Base-by-base conservation (phyloP, 495 filamentous ascomycete genomes). In the Evernia prunastri region DNA sequence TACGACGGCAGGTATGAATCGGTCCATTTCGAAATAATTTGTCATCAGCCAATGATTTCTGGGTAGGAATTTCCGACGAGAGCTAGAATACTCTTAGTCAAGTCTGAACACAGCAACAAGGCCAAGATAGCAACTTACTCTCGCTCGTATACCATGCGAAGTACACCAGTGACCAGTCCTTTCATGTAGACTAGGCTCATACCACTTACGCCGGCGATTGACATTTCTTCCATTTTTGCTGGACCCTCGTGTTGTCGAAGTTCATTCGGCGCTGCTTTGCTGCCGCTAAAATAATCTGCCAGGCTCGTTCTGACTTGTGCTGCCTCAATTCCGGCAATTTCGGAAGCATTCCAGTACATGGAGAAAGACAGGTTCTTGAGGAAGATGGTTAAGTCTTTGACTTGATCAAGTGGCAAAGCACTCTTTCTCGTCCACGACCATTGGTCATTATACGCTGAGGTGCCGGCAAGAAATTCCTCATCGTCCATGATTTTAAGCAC, bases 21-120 rank as follows among this genome's bases (percentile, higher is more conserved):
- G 85, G 49, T 90, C 87, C 90, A 97, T 96, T 69, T 96, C 88
- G 67, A 97, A 91, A 23, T 86, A 87, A 36, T 84, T 84, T 1
- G 89, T 95, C 94, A 97, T 97, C 42, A 99, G 78, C 94, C 95
- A 99, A 68, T 96, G 92, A 35, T 86, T 82, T 37, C 81, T 74
- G 3, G 90, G 87, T 36, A 97, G 77, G 68, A 97, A 97, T 37
- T 83, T 87, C 23, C 92, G 82, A 51, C 94, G 80, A 23, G 94
- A 99, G 76, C 82, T 84, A 63, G 23, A 8, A 18, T 45, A 49
- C 25, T 60, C 62, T 58, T 11, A 58, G 53, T 31, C 9, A 33
- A 49, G 35, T 3, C 18, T 47, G 33, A 17, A 5, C 17, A 45
- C 1, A 45, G 23, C 15, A 12, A 18, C 12, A 25, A 7, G 25